These are phyloP conservation scores for Hortiboletus flavorubellus DNA, from an alignment of 768 basidiomycete species.

Conservation along the genomic window DNA sequence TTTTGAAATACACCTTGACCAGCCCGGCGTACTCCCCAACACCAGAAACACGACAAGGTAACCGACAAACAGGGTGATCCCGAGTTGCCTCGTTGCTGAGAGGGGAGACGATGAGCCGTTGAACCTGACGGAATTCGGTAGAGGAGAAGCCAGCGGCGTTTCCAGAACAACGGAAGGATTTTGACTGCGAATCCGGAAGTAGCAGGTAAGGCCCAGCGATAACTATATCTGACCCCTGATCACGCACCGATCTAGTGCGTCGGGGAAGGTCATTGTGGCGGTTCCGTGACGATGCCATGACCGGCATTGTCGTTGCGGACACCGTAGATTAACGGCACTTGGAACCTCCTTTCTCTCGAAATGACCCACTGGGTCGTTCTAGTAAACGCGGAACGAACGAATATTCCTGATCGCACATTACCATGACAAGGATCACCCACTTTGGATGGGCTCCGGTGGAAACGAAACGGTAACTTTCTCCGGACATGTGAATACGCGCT, in stretches of 20 bases:
- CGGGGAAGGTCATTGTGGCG: slow-evolving; percentile 26
- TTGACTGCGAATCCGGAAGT: slow-evolving; percentile 29
- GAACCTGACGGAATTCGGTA: slow-evolving; percentile 2
- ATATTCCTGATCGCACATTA: slow-evolving; percentile 2
- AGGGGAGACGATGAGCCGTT: not conserved
- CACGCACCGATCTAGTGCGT: slow-evolving; percentile 26
- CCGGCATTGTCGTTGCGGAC: slow-evolving; percentile 25
- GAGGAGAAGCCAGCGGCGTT: slow-evolving; percentile 22
- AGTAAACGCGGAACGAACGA: slow-evolving; percentile 1
- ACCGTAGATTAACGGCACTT: slow-evolving; percentile 20
- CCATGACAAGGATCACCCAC: not conserved
- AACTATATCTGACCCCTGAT: slow-evolving; percentile 24
- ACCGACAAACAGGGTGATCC: not conserved
- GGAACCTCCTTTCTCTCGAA: slow-evolving; percentile 9
- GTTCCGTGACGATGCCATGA: slow-evolving; percentile 21
- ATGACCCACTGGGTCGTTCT: slow-evolving; percentile 1
- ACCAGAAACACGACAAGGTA: not conserved
- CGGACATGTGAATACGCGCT: not conserved
- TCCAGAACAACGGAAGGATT: slow-evolving; percentile 18
- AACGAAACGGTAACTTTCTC: not conserved
- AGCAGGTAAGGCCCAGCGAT: slow-evolving; percentile 21
- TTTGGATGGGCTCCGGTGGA: slow-evolving; percentile 2
- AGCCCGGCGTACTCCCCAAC: not conserved
- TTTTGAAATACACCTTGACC: slow-evolving; percentile 2
- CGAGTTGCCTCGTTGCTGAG: slow-evolving; percentile 3